A percentile compares a stretch with the other conserved stretches of the same genome.
phyloP scores from a whole-genome alignment of 345 rosid species.

The Nephelium lappaceum region DNA sequence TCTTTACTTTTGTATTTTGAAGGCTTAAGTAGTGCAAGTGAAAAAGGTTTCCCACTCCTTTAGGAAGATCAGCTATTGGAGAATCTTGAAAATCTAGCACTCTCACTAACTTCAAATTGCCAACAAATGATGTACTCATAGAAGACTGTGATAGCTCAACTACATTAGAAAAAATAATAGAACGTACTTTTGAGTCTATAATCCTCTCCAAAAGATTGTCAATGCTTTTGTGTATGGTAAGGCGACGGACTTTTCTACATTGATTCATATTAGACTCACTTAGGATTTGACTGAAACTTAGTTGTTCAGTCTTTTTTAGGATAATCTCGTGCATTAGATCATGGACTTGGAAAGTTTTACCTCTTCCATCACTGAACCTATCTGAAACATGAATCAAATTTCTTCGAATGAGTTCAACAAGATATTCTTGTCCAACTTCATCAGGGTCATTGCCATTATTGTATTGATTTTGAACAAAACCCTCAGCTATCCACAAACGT shows the following conservation, averaged over 20 bases:
- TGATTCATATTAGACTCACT: not conserved
- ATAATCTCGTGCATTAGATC: conserved; percentile 16
- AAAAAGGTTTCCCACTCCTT: too few species aligned
- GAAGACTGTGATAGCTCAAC: too few species aligned
- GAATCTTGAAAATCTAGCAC: not conserved
- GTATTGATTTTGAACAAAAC: too few species aligned
- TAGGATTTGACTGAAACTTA: not conserved
- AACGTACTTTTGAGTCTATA: conserved; percentile 3
- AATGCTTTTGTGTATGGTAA: not conserved
- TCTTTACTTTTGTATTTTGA: too few species aligned
- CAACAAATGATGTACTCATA: too few species aligned
- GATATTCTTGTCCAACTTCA: too few species aligned
- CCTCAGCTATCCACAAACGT: too few species aligned
- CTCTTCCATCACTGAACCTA: too few species aligned
- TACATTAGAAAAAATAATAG: conserved; percentile 8
- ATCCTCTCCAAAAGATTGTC: not conserved
- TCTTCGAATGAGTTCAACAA: too few species aligned
- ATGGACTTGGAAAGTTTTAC: not conserved
- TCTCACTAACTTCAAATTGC: conserved; percentile 18
- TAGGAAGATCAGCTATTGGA: too few species aligned
- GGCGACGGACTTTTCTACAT: not conserved
- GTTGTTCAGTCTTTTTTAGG: not conserved
- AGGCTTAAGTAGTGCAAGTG: conserved; percentile 19
- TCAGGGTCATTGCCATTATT: too few species aligned
- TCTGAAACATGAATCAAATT: too few species aligned